These are phyloP conservation scores for Adansonia gregorii DNA, from an alignment of 441 rosid genomes.

Conservation along the genomic window DNA sequence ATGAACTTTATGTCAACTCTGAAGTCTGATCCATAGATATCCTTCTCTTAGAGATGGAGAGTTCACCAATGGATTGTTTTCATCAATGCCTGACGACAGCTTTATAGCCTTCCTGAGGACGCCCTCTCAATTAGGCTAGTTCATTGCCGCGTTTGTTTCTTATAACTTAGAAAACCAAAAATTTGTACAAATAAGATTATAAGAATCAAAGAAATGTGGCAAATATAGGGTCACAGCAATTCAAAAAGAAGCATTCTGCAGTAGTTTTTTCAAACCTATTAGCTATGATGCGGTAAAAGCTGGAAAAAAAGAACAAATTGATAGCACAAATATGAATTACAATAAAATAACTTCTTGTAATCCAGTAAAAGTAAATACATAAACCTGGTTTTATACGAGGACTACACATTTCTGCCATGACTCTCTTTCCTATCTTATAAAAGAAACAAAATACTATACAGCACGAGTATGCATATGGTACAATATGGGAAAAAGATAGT, in stretches of 20 bases:
- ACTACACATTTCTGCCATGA: slow-evolving; percentile 38
- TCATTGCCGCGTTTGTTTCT: neutral
- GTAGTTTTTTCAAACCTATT: neutral
- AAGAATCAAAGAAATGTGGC: neutral
- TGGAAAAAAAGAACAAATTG: slow-evolving; percentile 3
- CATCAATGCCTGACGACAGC: neutral
- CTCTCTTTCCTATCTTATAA: slow-evolving; percentile 38
- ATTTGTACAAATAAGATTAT: neutral
- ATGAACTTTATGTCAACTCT: slow-evolving; percentile 31
- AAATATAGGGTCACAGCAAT: slow-evolving; percentile 10
- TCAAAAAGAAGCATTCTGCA: neutral
- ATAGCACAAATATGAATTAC: slow-evolving; percentile 27
- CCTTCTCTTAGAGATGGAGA: neutral
- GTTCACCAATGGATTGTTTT: slow-evolving; percentile 5
- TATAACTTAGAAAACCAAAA: neutral
- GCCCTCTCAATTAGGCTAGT: neutral
- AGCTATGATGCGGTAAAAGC: neutral
- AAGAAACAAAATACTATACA: slow-evolving; percentile 45
- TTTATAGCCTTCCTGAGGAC: neutral
- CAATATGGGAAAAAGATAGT: slow-evolving; percentile 33
- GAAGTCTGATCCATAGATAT: slow-evolving; percentile 41
- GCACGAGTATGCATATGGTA: slow-evolving; percentile 44
- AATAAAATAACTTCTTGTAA: slow-evolving; percentile 36
- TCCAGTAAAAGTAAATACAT: slow-evolving; percentile 36
- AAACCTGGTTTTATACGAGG: slow-evolving; percentile 43